Evolutionary conservation across 345 rosid species (phyloP), one percentile per base, ranked within the genome.

Genomic region (Hibiscus trionum): DNA sequence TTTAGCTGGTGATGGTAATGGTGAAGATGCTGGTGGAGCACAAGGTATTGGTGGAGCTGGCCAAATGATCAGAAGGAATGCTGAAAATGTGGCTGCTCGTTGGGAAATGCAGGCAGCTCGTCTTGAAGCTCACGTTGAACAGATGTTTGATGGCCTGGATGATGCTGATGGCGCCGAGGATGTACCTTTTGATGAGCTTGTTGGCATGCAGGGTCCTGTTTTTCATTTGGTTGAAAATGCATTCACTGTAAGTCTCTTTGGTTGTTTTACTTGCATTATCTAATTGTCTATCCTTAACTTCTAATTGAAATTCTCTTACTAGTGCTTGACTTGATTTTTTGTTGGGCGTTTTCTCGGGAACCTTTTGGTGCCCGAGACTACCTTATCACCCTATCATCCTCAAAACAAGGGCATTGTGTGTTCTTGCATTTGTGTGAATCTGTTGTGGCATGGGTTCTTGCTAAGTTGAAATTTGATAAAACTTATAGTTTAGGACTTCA

Each of bases 131-230:
- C 99, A 90, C 77, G 98, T 95, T 72, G 99, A 95, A 76, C 99
- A 92, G 81, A 95, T 95, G 90, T 91, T 95, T 84, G 99, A 95
- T 86, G 99, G 97, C 46, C 75, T 95, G 82, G 99, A 95, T 44
- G 99, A 92, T 75, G 98, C 93, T 81, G 99, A 95, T 86, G 99
- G 98, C 74, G 99, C 99, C 19, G 99, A 96, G 86, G 99, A 96
- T 73, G 99, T 96, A 24, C 99, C 99, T 52, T 96, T 96, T 76
- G 99, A 96, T 57, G 99, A 96, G 83, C 91, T 96, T 71, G 99
- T 93, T 66, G 98, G 98, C 80, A 96, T 96, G 98, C 99, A 93
- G 85, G 97, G 99, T 71, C 98, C 99, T 31, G 98, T 96, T 68
- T 91, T 96, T 72, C 99, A 96, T 87, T 88, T 96, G 84, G 96